Evolutionary conservation across 2,329 filamentous ascomycete species (phyloP), one percentile per base, ranked within the genome.

Genomic region (Diaporthe helianthi): DNA sequence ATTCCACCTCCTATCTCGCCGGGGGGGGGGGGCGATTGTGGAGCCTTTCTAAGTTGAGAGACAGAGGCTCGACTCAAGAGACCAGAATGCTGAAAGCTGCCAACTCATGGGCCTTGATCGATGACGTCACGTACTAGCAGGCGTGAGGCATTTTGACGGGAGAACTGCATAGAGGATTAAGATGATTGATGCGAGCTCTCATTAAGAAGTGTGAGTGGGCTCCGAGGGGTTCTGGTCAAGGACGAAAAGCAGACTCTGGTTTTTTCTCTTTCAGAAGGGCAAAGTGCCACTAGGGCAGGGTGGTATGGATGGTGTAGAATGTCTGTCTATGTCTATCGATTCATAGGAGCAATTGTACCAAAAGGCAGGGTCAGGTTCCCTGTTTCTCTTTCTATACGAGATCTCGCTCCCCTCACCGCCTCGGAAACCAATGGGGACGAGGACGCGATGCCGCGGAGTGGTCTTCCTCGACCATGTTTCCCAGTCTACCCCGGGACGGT

Each of bases 311-410:
- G 33, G 46, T 64, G 52, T 68, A 65, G 47, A 65, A 69, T 49
- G 26, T 71, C 66, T 49, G 26, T 71, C 66, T 71, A 65, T 69
- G 52, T 70, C 69, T 70, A 65, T 70, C 65, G 41, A 70, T 60
- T 52, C 66, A 49, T 61, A 36, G 36, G 66, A 41, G 46, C 29
- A 58, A 41, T 69, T 69, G 53, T 69, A 69, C 66, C 69, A 36
- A 65, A 58, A 10, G 51, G 51, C 38, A 51, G 22, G 60, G 46
- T 26, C 22, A 55, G 29, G 33, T 64, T 52, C 66, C 38, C 69
- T 69, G 51, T 29, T 38, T 68, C 52, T 67, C 31, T 63, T 36
- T 69, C 54, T 67, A 58, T 46, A 58, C 69, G 47, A 17, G 19
- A 24, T 46, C 65, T 41, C 54, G 17, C 7, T 44, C n/a, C 54